Conservation (phyloP, 352 stramenopile species). For the Globisporangium solare region DNA sequence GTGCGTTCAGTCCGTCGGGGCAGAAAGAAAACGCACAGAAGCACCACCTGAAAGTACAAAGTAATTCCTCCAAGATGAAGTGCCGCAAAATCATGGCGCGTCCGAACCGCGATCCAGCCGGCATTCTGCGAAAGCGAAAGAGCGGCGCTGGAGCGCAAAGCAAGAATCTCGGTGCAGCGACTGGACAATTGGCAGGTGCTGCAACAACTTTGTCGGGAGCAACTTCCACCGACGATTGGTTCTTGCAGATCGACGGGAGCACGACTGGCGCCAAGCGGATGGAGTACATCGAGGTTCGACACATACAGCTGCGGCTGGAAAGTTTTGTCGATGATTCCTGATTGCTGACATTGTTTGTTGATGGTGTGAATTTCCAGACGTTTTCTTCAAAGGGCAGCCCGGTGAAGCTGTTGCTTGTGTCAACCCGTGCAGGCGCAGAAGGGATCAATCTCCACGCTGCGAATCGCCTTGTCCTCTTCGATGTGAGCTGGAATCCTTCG, state of each 20-base stretch:
- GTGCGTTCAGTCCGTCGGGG: constrained; percentile 41
- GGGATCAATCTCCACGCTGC: constrained; percentile 88
- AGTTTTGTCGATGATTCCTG: too few relatives aligned
- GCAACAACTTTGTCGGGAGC: background rate
- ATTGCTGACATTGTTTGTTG: constrained; percentile 1
- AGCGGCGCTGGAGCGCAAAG: constrained; percentile 14
- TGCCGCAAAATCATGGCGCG: constrained; percentile 22
- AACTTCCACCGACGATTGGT: constrained; percentile 43
- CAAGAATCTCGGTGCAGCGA: constrained; percentile 1
- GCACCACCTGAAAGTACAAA: constrained; percentile 2
- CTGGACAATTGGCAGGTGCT: background rate
- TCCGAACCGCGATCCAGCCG: constrained; percentile 49
- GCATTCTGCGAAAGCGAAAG: constrained; percentile 47
- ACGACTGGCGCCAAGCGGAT: constrained; percentile 73
- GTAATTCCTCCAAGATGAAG: constrained; percentile 20
- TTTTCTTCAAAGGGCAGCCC: constrained; percentile 53
- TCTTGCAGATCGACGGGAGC: constrained; percentile 77
- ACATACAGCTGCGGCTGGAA: too few relatives aligned
- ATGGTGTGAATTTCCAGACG: constrained; percentile 19
- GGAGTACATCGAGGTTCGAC: constrained; percentile 74
- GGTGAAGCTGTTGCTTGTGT: constrained; percentile 75
- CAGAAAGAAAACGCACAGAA: constrained; percentile 20
- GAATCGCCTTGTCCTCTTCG: constrained; percentile 88
- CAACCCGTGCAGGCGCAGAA: constrained; percentile 76
- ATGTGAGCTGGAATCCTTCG: constrained; percentile 90